Evolutionary conservation across 1,284 basidiomycete species (phyloP).

Genomic region (Hypsizygus ulmarius): DNA sequence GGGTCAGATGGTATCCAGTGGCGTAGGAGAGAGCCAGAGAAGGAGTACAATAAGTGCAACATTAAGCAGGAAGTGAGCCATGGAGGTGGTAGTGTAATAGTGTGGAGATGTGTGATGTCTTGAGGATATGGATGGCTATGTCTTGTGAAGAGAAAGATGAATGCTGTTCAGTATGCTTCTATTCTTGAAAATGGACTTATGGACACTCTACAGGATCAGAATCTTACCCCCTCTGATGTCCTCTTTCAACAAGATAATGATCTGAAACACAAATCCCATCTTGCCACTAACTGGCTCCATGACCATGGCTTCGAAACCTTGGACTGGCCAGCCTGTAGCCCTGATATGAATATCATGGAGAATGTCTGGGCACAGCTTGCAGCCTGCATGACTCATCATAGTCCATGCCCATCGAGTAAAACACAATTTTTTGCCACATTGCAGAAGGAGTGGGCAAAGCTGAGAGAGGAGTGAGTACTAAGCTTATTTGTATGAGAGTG

Average conservation of each 20-base stretch:
- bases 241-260: conserved; percentile 34
- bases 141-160: conserved; percentile 24
- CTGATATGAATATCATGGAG: too few species aligned
- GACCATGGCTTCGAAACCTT: conserved; percentile 29
- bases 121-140: neutral
- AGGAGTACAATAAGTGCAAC: too few species aligned
- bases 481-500: neutral
- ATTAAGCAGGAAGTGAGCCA: conserved; percentile 18
- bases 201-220: conserved; percentile 29
- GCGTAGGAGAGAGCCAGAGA: too few species aligned
- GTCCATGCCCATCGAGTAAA: conserved; percentile 20
- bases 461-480: neutral
- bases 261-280: conserved; percentile 32
- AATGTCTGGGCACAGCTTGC: conserved; percentile 34
- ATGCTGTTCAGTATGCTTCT: conserved; percentile 25
- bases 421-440: conserved; percentile 25
- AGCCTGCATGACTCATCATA: conserved; percentile 12
- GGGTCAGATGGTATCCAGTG: too few species aligned
- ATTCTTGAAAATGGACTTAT: conserved; percentile 27
- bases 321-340: conserved; percentile 32
- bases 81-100: conserved; percentile 28
- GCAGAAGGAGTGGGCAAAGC: neutral
- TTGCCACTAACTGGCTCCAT: conserved; percentile 29
- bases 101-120: conserved; percentile 27
- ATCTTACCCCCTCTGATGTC: conserved; percentile 1